Evolutionary conservation across 2,329 filamentous ascomycete species (phyloP).

Genomic region (Fusarium bactridioides): DNA sequence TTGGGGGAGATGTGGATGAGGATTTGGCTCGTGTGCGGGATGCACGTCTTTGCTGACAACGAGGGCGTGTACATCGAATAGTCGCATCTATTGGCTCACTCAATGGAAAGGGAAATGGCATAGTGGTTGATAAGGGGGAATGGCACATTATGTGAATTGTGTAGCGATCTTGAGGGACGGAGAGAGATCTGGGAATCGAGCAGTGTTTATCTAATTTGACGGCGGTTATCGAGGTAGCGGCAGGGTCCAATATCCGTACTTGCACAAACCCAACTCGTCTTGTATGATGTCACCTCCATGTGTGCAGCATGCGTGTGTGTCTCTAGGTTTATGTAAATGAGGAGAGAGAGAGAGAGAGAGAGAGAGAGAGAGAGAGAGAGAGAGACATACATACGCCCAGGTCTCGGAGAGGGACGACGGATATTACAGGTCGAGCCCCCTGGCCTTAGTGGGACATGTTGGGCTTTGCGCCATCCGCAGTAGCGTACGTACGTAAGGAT

Average conservation of each 20-base stretch:
- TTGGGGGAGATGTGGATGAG: rapidly evolving
- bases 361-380: neutral
- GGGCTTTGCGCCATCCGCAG: neutral
- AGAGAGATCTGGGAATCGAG: neutral
- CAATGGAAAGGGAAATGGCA: neutral
- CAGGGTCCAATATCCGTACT: neutral
- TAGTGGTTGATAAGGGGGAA: neutral
- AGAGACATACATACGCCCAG: neutral
- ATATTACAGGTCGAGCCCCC: neutral
- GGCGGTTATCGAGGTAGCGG: neutral
- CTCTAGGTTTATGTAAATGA: neutral
- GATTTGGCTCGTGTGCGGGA: neutral
- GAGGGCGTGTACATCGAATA: neutral
- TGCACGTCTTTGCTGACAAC: neutral
- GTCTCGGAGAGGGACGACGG: neutral
- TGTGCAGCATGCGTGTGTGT: neutral
- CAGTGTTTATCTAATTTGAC: neutral
- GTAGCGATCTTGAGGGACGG: neutral
- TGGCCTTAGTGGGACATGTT: neutral
- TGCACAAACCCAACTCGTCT: neutral
- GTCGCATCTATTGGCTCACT: neutral
- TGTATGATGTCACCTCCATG: neutral
- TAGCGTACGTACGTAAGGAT: too few species aligned
- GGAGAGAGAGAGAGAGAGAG: neutral
- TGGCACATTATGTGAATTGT: neutral